Evolutionary conservation across 1,139 yeast species (phyloP).

Genomic region (Yamadazyma atlantica): DNA sequence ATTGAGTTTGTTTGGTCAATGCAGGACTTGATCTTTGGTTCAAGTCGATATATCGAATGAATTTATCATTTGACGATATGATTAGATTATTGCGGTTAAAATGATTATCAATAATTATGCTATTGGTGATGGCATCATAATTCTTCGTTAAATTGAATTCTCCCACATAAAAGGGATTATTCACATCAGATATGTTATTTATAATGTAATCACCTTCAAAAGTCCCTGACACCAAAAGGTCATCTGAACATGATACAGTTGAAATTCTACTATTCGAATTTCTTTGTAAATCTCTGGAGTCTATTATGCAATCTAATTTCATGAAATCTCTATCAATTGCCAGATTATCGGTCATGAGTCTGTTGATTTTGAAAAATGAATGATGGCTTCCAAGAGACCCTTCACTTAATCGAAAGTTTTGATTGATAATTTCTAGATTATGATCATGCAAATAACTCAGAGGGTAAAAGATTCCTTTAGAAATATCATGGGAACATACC

Average conservation of each 20-base stretch:
- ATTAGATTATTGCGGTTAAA: conserved; percentile 21
- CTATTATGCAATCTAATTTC: conserved; percentile 38
- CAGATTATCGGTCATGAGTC: conserved; percentile 25
- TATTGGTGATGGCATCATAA: conserved; percentile 57
- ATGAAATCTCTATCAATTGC: conserved; percentile 21
- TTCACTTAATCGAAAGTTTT: conserved; percentile 1
- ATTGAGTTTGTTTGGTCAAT: conserved; percentile 13
- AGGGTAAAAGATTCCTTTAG: conserved; percentile 42
- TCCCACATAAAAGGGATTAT: conserved; percentile 24
- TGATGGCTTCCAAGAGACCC: conserved; percentile 33
- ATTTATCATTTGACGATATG: conserved; percentile 52
- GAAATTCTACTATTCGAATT: conserved; percentile 45
- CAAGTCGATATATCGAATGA: conserved; percentile 40
- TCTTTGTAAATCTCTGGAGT: conserved; percentile 31
- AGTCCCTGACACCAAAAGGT: conserved; percentile 53
- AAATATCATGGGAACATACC: conserved; percentile 39
- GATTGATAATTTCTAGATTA: conserved; percentile 23
- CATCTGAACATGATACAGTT: conserved; percentile 45
- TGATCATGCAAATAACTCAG: conserved; percentile 39
- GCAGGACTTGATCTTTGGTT: conserved; percentile 17
- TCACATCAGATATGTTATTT: conserved; percentile 25
- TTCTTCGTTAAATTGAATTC: conserved; percentile 44
- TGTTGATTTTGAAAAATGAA: conserved; percentile 36
- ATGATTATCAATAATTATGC: conserved; percentile 37
- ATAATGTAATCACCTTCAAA: conserved; percentile 52